Conservation (phyloP, 441 rosid species). For the Rhodomyrtus psidioides region DNA sequence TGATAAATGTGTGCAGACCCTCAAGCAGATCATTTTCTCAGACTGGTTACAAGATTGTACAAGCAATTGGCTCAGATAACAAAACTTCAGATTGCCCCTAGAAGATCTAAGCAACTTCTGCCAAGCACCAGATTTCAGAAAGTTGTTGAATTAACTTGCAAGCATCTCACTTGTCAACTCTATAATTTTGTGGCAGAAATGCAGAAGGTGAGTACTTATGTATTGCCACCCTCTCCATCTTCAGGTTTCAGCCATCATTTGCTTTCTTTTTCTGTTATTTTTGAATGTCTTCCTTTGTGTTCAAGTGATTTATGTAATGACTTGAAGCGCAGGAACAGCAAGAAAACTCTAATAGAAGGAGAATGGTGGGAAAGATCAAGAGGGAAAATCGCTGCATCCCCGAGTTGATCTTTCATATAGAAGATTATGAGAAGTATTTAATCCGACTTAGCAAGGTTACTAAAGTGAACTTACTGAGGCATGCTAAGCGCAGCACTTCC, state of each 20-base stretch:
- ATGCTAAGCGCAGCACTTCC: conserved; percentile 81
- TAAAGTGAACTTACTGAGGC: conserved; percentile 60
- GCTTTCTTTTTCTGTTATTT: background rate
- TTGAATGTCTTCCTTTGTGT: background rate
- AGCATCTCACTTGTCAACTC: conserved; percentile 56
- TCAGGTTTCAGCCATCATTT: background rate
- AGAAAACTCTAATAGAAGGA: conserved; percentile 40
- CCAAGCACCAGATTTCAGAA: conserved; percentile 66
- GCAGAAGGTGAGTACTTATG: conserved; percentile 37
- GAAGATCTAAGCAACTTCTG: conserved; percentile 64
- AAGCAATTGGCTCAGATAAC: conserved; percentile 73
- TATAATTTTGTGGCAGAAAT: conserved; percentile 62
- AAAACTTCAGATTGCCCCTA: conserved; percentile 61
- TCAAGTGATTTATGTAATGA: background rate
- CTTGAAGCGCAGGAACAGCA: conserved; percentile 48
- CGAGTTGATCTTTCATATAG: conserved; percentile 74
- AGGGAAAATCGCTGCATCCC: conserved; percentile 85
- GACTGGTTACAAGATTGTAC: conserved; percentile 56
- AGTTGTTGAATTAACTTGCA: conserved; percentile 74
- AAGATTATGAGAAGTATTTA: conserved; percentile 66
- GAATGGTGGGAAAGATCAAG: conserved; percentile 63
- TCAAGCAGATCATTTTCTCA: conserved; percentile 61
- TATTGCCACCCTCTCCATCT: background rate
- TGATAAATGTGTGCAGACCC: conserved; percentile 37
- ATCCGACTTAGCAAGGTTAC: conserved; percentile 69